These are phyloP conservation scores for Debaryomyces coudertii DNA, from an alignment of 1,139 yeast genomes.

Conservation along the genomic window DNA sequence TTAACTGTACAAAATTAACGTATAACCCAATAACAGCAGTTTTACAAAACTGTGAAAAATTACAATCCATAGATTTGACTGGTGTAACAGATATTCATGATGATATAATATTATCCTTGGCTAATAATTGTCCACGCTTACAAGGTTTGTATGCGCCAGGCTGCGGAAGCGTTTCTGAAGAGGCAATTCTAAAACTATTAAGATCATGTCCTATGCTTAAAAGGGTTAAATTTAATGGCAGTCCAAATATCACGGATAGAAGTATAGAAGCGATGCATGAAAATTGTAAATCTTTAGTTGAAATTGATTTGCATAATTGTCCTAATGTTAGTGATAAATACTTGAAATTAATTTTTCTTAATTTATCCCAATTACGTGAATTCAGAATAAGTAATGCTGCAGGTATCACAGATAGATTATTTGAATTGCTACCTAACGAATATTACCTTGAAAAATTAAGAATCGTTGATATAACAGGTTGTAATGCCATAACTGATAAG, in stretches of 20 bases:
- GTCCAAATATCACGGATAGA: slow-evolving; percentile 67
- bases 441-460: slow-evolving; percentile 58
- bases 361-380: slow-evolving; percentile 74
- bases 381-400: slow-evolving; percentile 78
- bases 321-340: slow-evolving; percentile 69
- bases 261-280: slow-evolving; percentile 64
- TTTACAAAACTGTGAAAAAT: slow-evolving; percentile 62
- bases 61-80: slow-evolving; percentile 87
- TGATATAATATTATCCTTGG: slow-evolving; percentile 69
- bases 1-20: slow-evolving; percentile 72
- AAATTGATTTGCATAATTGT: slow-evolving; percentile 86
- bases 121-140: slow-evolving; percentile 69
- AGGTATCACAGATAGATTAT: slow-evolving; percentile 67
- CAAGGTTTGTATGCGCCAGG: slow-evolving; percentile 93
- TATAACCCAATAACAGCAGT: slow-evolving; percentile 65
- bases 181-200: slow-evolving; percentile 63
- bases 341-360: slow-evolving; percentile 62
- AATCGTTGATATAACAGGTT: slow-evolving; percentile 82
- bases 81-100: slow-evolving; percentile 76
- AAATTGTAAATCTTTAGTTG: slow-evolving; percentile 79
- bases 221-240: slow-evolving; percentile 79
- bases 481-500: slow-evolving; percentile 79
- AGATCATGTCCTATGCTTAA: slow-evolving; percentile 73
- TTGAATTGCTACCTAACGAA: slow-evolving; percentile 49
- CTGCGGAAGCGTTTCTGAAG: slow-evolving; percentile 69